Base-by-base conservation (phyloP, 164 flowering plant species). In the Sedum album region DNA sequence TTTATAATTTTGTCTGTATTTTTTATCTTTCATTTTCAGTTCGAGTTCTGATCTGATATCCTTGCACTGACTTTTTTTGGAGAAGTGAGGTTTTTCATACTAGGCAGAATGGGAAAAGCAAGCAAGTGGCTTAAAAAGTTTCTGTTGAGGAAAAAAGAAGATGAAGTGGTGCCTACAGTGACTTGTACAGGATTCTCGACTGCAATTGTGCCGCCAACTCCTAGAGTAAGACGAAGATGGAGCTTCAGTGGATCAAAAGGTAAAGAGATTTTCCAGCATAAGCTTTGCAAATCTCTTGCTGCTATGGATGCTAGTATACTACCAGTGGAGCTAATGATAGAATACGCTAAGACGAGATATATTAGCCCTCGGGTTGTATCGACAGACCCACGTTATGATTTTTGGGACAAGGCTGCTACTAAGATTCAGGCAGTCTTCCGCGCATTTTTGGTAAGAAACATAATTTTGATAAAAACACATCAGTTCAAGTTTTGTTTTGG, bases 71-170 rank as follows among this genome's bases (percentile, higher is more conserved):
- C 6, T 5, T 20, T 20, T 5, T 25, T n/a, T 0, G 0, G n/a
- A 49, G 5, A 49, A 49, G 23, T 2, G 57, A 21, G 11, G 25
- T 49, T 3, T 49, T 14, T 49, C 25, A 21, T 49, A 49, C 5
- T n/a, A 49, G 25, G 25, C 57, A 21, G 57, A 49, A 88, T 89
- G 96, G 92, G 86, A 39, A 87, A 85, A 74, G 81, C 95, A 64
- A 72, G 86, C 76, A 87, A 73, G 79, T 86, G 95, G 95, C 75
- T 87, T 38, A 73, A 70, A 48, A 85, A 79, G 74, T 81, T 89
- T 62, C 41, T 83, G 75, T 6, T 76, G 44, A 81, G 86, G 41
- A 79, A 70, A 72, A 79, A 57, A 60, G 77, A 44, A 35, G 77
- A 49, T 7, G 39, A 31, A 20, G 9, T 10, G 10, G 10, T 67